Percentiles rank a stretch among this genome's conserved stretches.
Conservation (phyloP, 768 basidiomycete species). For the Exidia glandulosa region DNA sequence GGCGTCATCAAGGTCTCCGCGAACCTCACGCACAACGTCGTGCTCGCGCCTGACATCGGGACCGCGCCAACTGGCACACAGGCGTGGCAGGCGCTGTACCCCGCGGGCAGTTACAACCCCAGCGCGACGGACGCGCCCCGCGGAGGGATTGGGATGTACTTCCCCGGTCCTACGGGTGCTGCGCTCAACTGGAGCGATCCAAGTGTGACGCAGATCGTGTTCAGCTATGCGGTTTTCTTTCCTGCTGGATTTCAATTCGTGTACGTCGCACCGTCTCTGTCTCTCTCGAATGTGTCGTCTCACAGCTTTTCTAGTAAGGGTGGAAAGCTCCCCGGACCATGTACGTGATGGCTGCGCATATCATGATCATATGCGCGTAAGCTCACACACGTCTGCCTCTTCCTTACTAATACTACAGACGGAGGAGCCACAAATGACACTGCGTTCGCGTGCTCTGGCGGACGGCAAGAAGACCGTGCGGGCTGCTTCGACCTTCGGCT, state of each 20-base stretch:
- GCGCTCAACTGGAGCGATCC: conserved; percentile 20
- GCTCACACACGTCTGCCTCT: not conserved
- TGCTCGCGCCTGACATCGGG: conserved; percentile 35
- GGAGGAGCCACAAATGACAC: conserved; percentile 41
- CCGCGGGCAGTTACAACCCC: conserved; percentile 49
- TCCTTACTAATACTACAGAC: no score
- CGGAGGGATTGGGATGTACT: conserved; percentile 65
- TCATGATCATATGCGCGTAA: not conserved
- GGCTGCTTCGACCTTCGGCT: conserved; percentile 54
- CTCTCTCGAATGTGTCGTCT: not conserved
- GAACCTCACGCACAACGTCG: conserved; percentile 30
- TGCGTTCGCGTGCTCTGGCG: conserved; percentile 52
- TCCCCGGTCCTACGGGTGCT: conserved; percentile 46
- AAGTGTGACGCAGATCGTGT: conserved; percentile 33
- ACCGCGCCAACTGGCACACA: conserved; percentile 21
- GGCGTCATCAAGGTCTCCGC: conserved; percentile 26
- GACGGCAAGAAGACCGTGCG: conserved; percentile 42
- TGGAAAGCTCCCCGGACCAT: conserved; percentile 65
- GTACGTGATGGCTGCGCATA: not conserved
- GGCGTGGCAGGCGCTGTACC: conserved; percentile 43
- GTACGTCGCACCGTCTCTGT: not conserved
- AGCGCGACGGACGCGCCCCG: conserved; percentile 20
- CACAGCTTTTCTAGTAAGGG: conserved; percentile 26
- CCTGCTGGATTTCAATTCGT: conserved; percentile 23
- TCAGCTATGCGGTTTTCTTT: conserved; percentile 51